Conservation (phyloP, 2,329 filamentous ascomycete species). For the Taxawa tesnikishii region DNA sequence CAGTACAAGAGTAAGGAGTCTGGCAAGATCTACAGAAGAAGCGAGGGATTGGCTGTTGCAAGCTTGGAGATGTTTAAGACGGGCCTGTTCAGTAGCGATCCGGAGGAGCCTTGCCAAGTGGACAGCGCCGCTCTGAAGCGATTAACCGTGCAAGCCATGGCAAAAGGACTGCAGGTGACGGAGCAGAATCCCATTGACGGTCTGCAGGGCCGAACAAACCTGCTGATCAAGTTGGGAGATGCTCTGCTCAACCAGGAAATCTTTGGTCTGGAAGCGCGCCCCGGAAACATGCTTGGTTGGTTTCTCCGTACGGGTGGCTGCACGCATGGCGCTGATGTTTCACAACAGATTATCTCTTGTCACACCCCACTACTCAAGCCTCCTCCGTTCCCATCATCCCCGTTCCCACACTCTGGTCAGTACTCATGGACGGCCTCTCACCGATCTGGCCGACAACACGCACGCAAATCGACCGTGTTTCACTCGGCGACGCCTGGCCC, state of each 20-base stretch:
- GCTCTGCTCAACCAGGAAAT: conserved; percentile 71
- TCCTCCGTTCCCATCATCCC: conserved; percentile 79
- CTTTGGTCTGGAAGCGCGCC: conserved; percentile 73
- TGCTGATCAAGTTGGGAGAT: conserved; percentile 62
- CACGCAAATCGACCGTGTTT: conserved; percentile 73
- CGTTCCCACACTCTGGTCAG: conserved; percentile 78
- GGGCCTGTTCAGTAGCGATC: conserved; percentile 76
- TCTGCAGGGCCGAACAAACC: conserved; percentile 68
- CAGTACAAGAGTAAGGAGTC: conserved; percentile 86
- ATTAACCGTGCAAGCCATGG: conserved; percentile 62
- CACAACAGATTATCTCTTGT: conserved; percentile 72
- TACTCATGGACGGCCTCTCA: conserved; percentile 75
- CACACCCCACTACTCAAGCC: conserved; percentile 79
- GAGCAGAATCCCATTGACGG: conserved; percentile 73
- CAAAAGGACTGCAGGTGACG: conserved; percentile 72
- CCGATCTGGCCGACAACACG: conserved; percentile 82
- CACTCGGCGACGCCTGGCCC: conserved; percentile 89
- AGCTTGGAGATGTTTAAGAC: conserved; percentile 87
- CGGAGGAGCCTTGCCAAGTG: conserved; percentile 73
- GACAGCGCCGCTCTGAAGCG: conserved; percentile 69
- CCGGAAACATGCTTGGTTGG: conserved; percentile 87
- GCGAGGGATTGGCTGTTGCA: conserved; percentile 73
- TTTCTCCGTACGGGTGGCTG: background rate
- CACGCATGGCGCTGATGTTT: conserved; percentile 9
- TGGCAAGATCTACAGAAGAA: conserved; percentile 67